Evolutionary conservation across 805 yeast species (phyloP).

Genomic region (Zygotorulaspora chibaensis): DNA sequence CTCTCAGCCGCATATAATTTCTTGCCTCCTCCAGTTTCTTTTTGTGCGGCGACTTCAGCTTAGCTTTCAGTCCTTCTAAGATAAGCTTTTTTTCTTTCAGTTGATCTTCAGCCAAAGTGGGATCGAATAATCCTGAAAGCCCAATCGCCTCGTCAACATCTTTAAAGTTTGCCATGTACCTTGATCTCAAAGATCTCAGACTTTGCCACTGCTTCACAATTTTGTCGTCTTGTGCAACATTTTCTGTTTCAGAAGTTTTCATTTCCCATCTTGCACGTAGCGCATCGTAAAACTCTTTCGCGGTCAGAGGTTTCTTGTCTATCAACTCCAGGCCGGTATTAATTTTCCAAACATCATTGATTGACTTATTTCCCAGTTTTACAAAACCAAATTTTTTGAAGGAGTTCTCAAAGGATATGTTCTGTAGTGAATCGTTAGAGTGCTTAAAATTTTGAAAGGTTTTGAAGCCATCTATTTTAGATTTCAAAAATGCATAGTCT

Average conservation of each 20-base stretch:
- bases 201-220: constrained; percentile 41
- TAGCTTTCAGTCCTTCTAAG: constrained; percentile 10
- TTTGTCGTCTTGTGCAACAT: constrained; percentile 11
- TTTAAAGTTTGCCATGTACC: constrained; percentile 36
- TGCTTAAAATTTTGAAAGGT: constrained; percentile 18
- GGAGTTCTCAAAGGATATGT: constrained; percentile 11
- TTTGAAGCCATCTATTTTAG: constrained; percentile 27
- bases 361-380: constrained; percentile 31
- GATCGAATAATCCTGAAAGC: constrained; percentile 38
- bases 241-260: constrained; percentile 5
- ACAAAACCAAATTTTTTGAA: constrained; percentile 33
- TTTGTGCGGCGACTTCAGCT: constrained; percentile 17
- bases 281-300: constrained; percentile 21
- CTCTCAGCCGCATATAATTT: constrained; percentile 13
- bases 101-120: constrained; percentile 16
- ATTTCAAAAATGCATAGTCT: constrained; percentile 17
- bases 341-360: constrained; percentile 37
- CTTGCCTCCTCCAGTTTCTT: constrained; percentile 24
- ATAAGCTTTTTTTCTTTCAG: constrained; percentile 10
- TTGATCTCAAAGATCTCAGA: constrained; percentile 39
- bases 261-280: constrained; percentile 15
- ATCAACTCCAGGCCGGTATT: constrained; percentile 39
- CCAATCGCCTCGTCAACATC: constrained; percentile 37
- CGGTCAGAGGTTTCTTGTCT: constrained; percentile 17
- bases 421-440: neutral